These are phyloP conservation scores for Casuarina glauca DNA, from an alignment of 306 rosid genomes.

Conservation along the genomic window DNA sequence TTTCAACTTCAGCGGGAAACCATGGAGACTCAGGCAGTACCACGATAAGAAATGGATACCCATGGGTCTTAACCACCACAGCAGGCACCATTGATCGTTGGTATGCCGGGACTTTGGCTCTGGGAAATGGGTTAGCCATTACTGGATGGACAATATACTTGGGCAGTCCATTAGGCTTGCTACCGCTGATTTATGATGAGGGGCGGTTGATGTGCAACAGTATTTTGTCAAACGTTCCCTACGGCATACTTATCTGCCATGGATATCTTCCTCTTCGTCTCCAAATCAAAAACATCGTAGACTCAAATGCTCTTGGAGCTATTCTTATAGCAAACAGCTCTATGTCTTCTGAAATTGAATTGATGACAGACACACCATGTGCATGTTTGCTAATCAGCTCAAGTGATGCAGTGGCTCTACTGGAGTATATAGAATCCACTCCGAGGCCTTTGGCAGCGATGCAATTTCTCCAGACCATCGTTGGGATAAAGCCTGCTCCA, in stretches of 20 bases:
- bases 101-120: conserved; percentile 7
- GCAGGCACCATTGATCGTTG: conserved; percentile 22
- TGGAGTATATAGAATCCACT: conserved; percentile 24
- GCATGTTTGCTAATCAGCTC: conserved; percentile 46
- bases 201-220: conserved; percentile 11
- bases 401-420: conserved; percentile 27
- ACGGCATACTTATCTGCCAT: conserved; percentile 24
- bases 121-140: conserved; percentile 26
- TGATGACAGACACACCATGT: neutral
- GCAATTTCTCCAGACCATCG: conserved; percentile 39
- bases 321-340: conserved; percentile 17
- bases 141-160: conserved; percentile 35
- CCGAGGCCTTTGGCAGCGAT: conserved; percentile 26
- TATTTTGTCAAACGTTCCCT: neutral
- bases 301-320: conserved; percentile 21
- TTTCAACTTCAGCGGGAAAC: conserved; percentile 29
- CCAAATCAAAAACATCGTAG: conserved; percentile 2
- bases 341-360: neutral
- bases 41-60: neutral
- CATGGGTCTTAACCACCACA: conserved; percentile 23
- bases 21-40: neutral
- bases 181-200: conserved; percentile 15
- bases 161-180: neutral
- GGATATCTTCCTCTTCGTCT: neutral
- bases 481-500: conserved; percentile 48